Evolutionary conservation across 228 moss, liverwort and hornwort genomes (phyloP).

Genomic region (Sphagnum fallax): DNA sequence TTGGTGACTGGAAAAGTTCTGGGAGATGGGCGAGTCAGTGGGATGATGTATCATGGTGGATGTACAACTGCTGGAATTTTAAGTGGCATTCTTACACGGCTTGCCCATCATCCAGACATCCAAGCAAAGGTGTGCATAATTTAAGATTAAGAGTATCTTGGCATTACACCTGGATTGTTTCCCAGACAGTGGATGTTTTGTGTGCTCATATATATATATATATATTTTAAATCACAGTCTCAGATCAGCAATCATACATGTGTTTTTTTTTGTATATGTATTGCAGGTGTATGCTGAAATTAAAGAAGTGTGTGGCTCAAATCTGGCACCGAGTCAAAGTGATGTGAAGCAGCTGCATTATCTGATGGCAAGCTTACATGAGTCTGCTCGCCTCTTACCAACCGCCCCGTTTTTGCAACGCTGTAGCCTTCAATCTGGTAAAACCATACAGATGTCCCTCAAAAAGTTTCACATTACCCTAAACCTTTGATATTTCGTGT

Average conservation of each 20-base stretch:
- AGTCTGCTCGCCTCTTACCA: constrained; percentile 28
- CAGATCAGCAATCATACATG: background rate
- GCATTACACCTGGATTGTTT: too few species aligned
- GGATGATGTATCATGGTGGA: constrained; percentile 28
- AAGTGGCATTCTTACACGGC: constrained; percentile 25
- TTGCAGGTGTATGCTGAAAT: constrained; percentile 24
- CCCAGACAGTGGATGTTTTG: too few species aligned
- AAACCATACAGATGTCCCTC: too few species aligned
- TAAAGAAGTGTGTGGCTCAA: constrained; percentile 9
- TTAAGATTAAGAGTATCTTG: background rate
- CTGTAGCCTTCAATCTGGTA: constrained; percentile 21
- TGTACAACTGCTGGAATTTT: constrained; percentile 19
- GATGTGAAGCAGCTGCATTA: constrained; percentile 25
- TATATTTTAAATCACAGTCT: background rate
- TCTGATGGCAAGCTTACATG: constrained; percentile 19
- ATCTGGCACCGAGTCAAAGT: constrained; percentile 2
- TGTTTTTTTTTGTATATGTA: background rate
- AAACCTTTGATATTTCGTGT: too few species aligned
- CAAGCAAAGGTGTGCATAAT: constrained; percentile 26
- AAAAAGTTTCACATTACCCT: background rate
- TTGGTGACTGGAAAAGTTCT: constrained; percentile 1
- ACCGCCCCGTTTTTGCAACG: constrained; percentile 21
- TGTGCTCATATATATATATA: background rate
- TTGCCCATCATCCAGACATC: constrained; percentile 23
- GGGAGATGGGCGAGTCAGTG: background rate